These are phyloP conservation scores for Urochloa ruziziensis DNA, from an alignment of 176 grass and related monocot genomes.

Conservation along the genomic window DNA sequence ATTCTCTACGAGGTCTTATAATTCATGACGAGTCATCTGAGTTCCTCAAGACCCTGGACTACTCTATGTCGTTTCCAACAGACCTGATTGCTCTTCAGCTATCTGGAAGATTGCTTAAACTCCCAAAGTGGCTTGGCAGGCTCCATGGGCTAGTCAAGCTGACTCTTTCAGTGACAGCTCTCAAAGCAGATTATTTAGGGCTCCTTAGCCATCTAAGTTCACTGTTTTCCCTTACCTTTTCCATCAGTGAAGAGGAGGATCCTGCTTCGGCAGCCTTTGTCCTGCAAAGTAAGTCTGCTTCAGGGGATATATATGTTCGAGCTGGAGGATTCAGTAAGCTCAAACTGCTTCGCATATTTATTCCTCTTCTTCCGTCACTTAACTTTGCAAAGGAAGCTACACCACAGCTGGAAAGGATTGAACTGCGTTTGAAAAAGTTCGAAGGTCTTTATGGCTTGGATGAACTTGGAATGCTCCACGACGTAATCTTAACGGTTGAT, in stretches of 20 bases:
- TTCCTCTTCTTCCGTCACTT: too few relatives aligned
- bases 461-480: too few relatives aligned
- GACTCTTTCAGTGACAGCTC: neutral
- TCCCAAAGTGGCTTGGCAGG: neutral
- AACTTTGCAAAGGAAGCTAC: too few relatives aligned
- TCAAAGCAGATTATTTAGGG: neutral
- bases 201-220: neutral
- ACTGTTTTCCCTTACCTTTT: neutral
- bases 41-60: neutral
- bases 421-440: too few relatives aligned
- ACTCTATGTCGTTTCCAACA: neutral
- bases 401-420: too few relatives aligned
- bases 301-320: too few relatives aligned
- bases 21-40: neutral
- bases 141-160: neutral
- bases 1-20: neutral
- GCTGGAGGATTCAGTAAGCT: too few relatives aligned
- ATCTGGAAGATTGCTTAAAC: neutral
- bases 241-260: neutral
- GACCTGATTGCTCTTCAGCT: neutral
- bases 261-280: neutral
- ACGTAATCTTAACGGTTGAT: too few relatives aligned
- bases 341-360: too few relatives aligned
- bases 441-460: too few relatives aligned
- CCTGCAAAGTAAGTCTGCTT: neutral